A percentile compares a stretch with the other conserved stretches of the same genome.
These are phyloP conservation scores for Mycena maculata DNA, from an alignment of 768 basidiomycete species.

Conservation along the genomic window DNA sequence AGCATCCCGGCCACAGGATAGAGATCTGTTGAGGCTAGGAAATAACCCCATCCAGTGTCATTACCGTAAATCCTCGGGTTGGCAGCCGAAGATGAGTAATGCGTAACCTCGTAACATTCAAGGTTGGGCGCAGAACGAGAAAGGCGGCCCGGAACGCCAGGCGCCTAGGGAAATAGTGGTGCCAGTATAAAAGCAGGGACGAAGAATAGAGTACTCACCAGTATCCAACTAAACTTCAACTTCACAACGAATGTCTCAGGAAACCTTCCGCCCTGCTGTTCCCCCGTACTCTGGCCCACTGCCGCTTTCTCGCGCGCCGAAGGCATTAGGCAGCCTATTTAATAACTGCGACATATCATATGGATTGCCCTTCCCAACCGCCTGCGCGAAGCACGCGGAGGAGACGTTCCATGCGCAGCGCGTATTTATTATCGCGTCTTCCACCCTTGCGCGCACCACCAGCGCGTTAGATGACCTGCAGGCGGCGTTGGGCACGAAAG, in stretches of 20 bases:
- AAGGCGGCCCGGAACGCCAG: too few species aligned
- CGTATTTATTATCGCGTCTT: slow-evolving; percentile 6
- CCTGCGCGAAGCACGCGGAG: slow-evolving; percentile 16
- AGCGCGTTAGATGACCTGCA: slow-evolving; percentile 1
- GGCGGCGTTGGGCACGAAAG: slow-evolving; percentile 1
- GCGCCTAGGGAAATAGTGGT: too few species aligned
- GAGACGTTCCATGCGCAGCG: slow-evolving; percentile 16
- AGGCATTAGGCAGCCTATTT: not conserved
- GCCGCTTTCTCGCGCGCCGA: not conserved
- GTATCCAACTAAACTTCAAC: not conserved
- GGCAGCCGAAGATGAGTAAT: too few species aligned
- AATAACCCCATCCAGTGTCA: too few species aligned
- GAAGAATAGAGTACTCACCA: not conserved
- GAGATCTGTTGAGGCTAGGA: too few species aligned
- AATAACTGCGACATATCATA: slow-evolving; percentile 18
- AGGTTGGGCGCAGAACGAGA: too few species aligned
- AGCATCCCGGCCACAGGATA: too few species aligned
- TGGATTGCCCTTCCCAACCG: not conserved
- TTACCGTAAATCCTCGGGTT: too few species aligned
- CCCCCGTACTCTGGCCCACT: not conserved
- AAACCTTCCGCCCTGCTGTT: slow-evolving; percentile 3
- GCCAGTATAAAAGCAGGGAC: not conserved
- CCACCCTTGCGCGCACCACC: slow-evolving; percentile 9
- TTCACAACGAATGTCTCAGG: slow-evolving; percentile 1
- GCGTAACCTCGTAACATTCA: too few species aligned